Evolutionary conservation across 2,329 filamentous ascomycete species (phyloP), one percentile per base, ranked within the genome.

Genomic region (Trichoderma lentiforme): DNA sequence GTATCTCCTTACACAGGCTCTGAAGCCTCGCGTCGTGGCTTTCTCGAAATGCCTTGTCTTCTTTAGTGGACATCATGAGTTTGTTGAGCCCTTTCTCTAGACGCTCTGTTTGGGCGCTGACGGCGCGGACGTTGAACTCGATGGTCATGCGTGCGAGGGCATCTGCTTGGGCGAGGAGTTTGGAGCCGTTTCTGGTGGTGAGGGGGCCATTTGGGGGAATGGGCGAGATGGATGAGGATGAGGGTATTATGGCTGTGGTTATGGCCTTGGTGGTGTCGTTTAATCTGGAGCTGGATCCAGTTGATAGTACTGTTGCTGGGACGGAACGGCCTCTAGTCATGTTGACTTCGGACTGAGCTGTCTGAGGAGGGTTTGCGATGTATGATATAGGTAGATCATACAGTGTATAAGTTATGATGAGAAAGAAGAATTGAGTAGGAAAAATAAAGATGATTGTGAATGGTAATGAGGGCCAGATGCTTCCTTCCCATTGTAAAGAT

Each of bases 71-170:
- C 7, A 47, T 18, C 8, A 78, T 76, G 7, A 83, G 77, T 21
- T 72, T 70, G 7, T 70, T 71, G 32, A 83, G 70, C 11, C 81
- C 78, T 2, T 73, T 73, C 67, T 81, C 78, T 3, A 82, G 77
- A 4, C 76, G 75, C 56, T 78, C 75, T 1, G 78, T 77, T 62
- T 79, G 78, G 26, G 71, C 69, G 32, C 72, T 66, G 28, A 82
- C 72, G 36, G 76, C 71, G 47, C 78, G 80, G 43, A 83, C 72
- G 71, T 77, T 79, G 67, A 82, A 78, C 74, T 83, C 81, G n/a
- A 79, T 74, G 6, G 79, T 82, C 79, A 82, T 82, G 56, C 73
- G 76, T 6, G 81, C 78, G n/a, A 83, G 76, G 36, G 79, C 77
- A 4, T 81, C 78, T 51, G 81, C 80, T 32, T 78, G 76, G 11